Percentiles rank a stretch among this genome's conserved stretches.
phyloP scores from a whole-genome alignment of 441 rosid genomes.

The Bruguiera hainesii region DNA sequence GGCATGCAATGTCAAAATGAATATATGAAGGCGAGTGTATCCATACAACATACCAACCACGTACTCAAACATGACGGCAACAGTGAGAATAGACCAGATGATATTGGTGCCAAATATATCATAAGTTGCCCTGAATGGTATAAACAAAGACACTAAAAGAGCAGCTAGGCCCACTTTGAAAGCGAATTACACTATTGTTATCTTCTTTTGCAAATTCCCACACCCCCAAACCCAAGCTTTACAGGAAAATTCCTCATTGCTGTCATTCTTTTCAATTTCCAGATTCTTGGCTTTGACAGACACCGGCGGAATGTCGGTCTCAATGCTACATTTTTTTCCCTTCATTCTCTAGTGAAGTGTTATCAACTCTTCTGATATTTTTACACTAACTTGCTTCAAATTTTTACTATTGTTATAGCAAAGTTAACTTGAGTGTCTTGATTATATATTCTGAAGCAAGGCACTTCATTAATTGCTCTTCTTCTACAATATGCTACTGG shows the following conservation, averaged over 20 bases:
- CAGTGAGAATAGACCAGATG: slow-evolving; percentile 73
- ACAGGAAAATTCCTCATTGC: slow-evolving; percentile 23
- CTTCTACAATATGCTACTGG: too few species aligned
- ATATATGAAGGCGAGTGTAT: background rate
- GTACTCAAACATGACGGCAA: slow-evolving; percentile 71
- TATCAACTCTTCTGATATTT: slow-evolving; percentile 18
- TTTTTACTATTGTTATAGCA: background rate
- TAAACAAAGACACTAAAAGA: slow-evolving; percentile 60
- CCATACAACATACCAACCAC: slow-evolving; percentile 47
- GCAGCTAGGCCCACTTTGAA: slow-evolving; percentile 69
- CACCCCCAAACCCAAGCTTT: slow-evolving; percentile 39
- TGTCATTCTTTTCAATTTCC: slow-evolving; percentile 17
- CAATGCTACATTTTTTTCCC: slow-evolving; percentile 46
- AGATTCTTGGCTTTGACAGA: slow-evolving; percentile 25
- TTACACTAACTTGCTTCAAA: slow-evolving; percentile 4
- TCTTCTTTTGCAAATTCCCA: slow-evolving; percentile 61
- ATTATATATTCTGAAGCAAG: background rate
- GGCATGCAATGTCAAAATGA: too few species aligned
- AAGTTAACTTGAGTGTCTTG: background rate
- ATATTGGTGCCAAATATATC: slow-evolving; percentile 57
- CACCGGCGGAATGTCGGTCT: slow-evolving; percentile 35
- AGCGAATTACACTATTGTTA: slow-evolving; percentile 42
- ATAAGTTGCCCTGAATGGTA: slow-evolving; percentile 50
- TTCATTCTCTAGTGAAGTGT: slow-evolving; percentile 44
- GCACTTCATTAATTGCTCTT: background rate